phyloP scores from a whole-genome alignment of 352 stramenopile species.

The Globisporangium acanthophoron region DNA sequence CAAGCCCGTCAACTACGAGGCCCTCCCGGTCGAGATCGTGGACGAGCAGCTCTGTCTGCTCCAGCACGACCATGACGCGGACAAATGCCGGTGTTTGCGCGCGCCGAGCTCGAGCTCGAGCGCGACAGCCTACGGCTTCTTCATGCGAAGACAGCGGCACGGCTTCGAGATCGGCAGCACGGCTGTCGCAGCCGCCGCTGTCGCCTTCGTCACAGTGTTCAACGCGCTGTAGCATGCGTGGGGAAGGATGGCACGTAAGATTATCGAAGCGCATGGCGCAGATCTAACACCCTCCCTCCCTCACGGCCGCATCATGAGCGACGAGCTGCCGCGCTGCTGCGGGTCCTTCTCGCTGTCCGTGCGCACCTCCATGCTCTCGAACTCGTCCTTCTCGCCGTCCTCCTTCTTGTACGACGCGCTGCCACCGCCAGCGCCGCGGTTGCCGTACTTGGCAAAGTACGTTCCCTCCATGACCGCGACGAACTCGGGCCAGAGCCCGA shows the following conservation, averaged over 20 bases:
- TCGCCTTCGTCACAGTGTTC: not conserved
- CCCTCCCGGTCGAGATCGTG: constrained; percentile 68
- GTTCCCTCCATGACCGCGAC: constrained; percentile 84
- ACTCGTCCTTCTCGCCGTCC: constrained; percentile 57
- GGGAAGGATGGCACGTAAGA: not conserved
- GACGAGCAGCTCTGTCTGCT: constrained; percentile 36
- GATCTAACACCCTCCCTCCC: too few relatives aligned
- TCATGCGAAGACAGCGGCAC: not conserved
- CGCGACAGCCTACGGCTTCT: not conserved
- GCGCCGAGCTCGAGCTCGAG: constrained; percentile 16
- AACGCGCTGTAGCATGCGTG: not conserved
- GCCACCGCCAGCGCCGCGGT: constrained; percentile 18
- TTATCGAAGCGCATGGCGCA: not conserved
- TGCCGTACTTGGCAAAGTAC: constrained; percentile 76
- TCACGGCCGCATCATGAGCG: constrained; percentile 27
- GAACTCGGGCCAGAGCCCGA: constrained; percentile 84
- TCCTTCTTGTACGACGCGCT: constrained; percentile 63
- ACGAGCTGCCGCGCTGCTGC: constrained; percentile 3
- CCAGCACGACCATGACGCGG: constrained; percentile 22
- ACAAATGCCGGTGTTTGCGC: constrained; percentile 42
- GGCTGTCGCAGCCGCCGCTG: not conserved
- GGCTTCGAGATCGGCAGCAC: not conserved
- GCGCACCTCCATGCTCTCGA: constrained; percentile 70
- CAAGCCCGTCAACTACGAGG: constrained; percentile 71
- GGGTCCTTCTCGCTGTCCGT: constrained; percentile 41